Evolutionary conservation across 208 protist genomes (phyloP).

Genomic region (Sergeia podlipaevii): DNA sequence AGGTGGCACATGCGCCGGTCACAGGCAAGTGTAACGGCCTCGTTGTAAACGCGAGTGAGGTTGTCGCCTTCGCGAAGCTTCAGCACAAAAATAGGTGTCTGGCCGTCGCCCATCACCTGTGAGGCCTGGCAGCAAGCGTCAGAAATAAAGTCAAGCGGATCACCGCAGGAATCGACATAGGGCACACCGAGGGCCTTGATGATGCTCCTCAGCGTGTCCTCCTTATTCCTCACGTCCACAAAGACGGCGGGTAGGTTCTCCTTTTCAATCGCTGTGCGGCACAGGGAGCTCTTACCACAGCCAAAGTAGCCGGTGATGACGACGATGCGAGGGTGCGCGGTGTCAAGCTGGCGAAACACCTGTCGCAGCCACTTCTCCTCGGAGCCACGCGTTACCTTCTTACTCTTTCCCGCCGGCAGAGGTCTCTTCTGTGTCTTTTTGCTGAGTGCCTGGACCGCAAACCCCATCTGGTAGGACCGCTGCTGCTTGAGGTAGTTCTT

Average conservation of each 20-base stretch:
- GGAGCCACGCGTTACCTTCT: slow-evolving; percentile 7
- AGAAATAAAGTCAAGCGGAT: slow-evolving; percentile 76
- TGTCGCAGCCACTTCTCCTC: slow-evolving; percentile 45
- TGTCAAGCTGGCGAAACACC: slow-evolving; percentile 42
- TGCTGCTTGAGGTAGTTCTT: slow-evolving; percentile 85
- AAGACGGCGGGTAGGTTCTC: slow-evolving; percentile 69
- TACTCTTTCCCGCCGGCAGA: not conserved
- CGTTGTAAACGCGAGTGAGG: slow-evolving; percentile 55
- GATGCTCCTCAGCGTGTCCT: slow-evolving; percentile 62
- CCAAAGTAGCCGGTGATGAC: slow-evolving; percentile 71
- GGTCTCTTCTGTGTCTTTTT: slow-evolving; percentile 15
- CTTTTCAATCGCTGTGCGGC: slow-evolving; percentile 46
- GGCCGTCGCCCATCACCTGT: slow-evolving; percentile 32
- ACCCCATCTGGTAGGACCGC: slow-evolving; percentile 71
- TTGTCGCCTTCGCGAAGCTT: slow-evolving; percentile 62
- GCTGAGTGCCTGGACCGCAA: slow-evolving; percentile 45
- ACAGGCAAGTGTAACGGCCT: slow-evolving; percentile 50
- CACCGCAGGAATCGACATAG: slow-evolving; percentile 80
- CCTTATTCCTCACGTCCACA: slow-evolving; percentile 66
- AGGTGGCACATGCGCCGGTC: slow-evolving; percentile 73
- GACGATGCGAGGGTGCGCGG: slow-evolving; percentile 44
- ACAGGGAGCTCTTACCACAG: slow-evolving; percentile 66
- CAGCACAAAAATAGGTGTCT: slow-evolving; percentile 47
- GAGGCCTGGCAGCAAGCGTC: slow-evolving; percentile 65
- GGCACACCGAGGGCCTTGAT: slow-evolving; percentile 75